Percentiles rank a stretch among this genome's conserved stretches.
Conservation (phyloP, 306 rosid species). For the Vachellia collinsii region DNA sequence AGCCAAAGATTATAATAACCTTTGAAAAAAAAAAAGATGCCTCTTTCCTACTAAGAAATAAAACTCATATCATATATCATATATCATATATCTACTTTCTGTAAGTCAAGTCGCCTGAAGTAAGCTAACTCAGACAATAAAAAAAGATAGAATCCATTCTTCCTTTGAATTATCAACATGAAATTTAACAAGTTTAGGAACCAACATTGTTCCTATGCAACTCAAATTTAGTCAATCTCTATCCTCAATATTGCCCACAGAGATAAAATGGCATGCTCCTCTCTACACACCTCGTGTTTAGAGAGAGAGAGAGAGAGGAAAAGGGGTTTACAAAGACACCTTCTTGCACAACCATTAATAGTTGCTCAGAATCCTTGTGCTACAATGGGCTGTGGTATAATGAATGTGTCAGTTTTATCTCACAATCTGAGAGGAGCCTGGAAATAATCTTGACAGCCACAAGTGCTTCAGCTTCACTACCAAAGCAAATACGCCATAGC, state of each 20-base stretch:
- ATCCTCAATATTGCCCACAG: background rate
- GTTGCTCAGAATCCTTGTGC: background rate
- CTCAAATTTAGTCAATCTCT: background rate
- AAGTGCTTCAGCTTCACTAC: conserved; percentile 58
- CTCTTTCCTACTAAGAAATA: too few relatives aligned
- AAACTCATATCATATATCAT: too few relatives aligned
- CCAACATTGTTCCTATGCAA: background rate
- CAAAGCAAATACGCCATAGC: conserved; percentile 63
- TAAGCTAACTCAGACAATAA: too few relatives aligned
- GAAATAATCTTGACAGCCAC: conserved; percentile 56
- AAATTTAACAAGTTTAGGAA: too few relatives aligned
- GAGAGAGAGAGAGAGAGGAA: background rate
- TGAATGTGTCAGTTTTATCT: conserved; percentile 38
- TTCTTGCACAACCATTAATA: background rate
- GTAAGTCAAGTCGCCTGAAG: too few relatives aligned
- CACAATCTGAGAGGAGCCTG: conserved; percentile 50
- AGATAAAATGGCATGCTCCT: conserved; percentile 16
- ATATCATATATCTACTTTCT: too few relatives aligned
- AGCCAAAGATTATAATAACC: too few relatives aligned
- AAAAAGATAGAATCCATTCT: background rate
- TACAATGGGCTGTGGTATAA: background rate
- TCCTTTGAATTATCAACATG: background rate
- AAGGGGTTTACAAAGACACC: background rate
- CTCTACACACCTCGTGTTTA: background rate
- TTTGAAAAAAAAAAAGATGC: too few relatives aligned